A percentile compares a stretch with the other conserved stretches of the same genome.
Conservation (phyloP, 2,329 filamentous ascomycete genomes). For the Tolypocladium cylindrosporum region DNA sequence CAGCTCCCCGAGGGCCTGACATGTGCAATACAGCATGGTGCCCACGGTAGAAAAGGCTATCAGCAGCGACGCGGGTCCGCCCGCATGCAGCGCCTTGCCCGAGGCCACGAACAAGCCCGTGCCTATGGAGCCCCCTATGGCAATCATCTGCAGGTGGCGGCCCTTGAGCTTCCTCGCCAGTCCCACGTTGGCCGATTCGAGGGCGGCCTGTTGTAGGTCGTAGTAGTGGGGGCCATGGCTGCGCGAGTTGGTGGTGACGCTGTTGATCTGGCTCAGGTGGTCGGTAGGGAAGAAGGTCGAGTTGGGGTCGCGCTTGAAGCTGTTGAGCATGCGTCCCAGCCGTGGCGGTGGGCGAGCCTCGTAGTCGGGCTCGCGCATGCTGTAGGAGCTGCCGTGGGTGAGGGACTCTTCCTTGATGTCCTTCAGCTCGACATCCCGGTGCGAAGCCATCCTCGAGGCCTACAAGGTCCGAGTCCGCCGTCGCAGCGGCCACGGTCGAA, state of each 20-base stretch:
- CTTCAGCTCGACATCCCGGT: constrained; percentile 43
- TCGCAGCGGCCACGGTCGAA: background rate
- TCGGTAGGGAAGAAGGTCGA: constrained; percentile 36
- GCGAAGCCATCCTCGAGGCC: constrained; percentile 22
- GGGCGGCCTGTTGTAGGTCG: constrained; percentile 46
- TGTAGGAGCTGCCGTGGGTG: constrained; percentile 37
- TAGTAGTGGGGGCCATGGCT: constrained; percentile 36
- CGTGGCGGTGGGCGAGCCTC: constrained; percentile 24
- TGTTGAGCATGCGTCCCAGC: constrained; percentile 41
- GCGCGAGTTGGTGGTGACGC: background rate
- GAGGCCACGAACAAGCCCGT: constrained; percentile 84
- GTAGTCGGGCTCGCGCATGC: constrained; percentile 40
- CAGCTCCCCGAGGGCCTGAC: constrained; percentile 85
- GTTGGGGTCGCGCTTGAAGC: constrained; percentile 52
- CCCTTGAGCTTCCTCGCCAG: constrained; percentile 71
- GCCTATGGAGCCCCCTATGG: constrained; percentile 86
- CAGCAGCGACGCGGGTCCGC: constrained; percentile 69
- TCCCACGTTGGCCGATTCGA: constrained; percentile 67
- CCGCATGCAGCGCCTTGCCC: constrained; percentile 57
- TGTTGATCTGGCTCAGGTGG: constrained; percentile 26
- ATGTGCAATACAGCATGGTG: constrained; percentile 82
- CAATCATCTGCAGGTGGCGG: constrained; percentile 93
- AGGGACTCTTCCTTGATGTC: constrained; percentile 49
- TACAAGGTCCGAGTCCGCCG: background rate
- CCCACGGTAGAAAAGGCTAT: constrained; percentile 74